Evolutionary conservation across 164 flowering plant genomes (phyloP), one percentile per base, ranked within the genome.

Genomic region (Dillenia suffruticosa): DNA sequence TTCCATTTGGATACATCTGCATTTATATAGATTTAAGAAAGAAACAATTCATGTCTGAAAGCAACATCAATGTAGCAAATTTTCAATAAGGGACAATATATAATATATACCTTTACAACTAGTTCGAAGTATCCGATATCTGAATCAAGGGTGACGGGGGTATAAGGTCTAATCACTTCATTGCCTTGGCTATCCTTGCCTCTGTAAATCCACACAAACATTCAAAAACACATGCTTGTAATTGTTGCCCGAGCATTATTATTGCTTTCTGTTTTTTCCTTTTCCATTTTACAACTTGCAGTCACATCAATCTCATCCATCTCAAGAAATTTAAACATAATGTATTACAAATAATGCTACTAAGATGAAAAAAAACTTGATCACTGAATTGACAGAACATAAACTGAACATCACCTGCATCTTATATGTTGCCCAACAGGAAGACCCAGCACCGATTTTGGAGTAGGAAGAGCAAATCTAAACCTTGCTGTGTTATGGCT

Each of bases 1-100:
- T 63, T 64, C 79, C 79, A 45, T 70, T 64, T 8, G 74, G 76
- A 66, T 76, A 76, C 79, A 76, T 76, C 79, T 76, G 54, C 40
- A 26, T 26, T 26, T 3, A 26, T 26, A 26, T 26, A 26, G 40
- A 26, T 5, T 1, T 26, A 7, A 32, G 2, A 45, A 9, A 54
- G 22, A 51, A 11, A 12, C 51, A 66, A 44, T 26, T n/a, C 22
- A 62, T 40, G 22, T 19, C 54, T 51, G 12, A 32, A 51, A 47
- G 50, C 10, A 26, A 13, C 40, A 24, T 13, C 17, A 17, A 22
- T 46, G n/a, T 43, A 44, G 46, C 50, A 40, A 43, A 0, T 16
- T 16, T 26, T 26, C 5, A 2, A 3, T 26, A 5, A 26, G 40
- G 40, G 40, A 26, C 5, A 26, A 26, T 2, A 26, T 26, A 26